Evolutionary conservation across 805 yeast genomes (phyloP), one percentile per base, ranked within the genome.

Genomic region (Kodamaea hsintzibuensis): DNA sequence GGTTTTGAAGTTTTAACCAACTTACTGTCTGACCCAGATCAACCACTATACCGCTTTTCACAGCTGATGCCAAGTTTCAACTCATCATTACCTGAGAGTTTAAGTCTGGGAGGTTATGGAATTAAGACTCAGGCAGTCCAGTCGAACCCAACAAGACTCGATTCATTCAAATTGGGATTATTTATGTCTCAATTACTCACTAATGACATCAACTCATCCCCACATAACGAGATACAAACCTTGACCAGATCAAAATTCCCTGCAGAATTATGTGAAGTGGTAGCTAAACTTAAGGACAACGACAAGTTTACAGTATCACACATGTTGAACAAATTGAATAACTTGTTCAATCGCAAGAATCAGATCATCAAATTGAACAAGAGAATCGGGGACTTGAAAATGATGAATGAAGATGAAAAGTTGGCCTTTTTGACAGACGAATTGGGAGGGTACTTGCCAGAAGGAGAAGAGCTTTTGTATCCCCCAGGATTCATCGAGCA

Each of bases 1-100:
- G 96, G 97, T 0, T 84, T 91, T 62, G 98, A 92, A 67, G 67
- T 86, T 1, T 69, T 83, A 37, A 78, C 86, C 1, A 80, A 75
- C 52, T 65, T 80, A 43, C 72, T 60, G 8, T 72, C 80, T 3
- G 84, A 76, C 57, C 78, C 79, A 16, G 78, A 78, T 16, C 74
- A 70, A 49, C 78, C 79, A 17, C 64, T 71, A 9, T 80, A 75
- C 57, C 66, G 78, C 38, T 64, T 65, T 42, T 76, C 65, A n/a
- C 61, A 46, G 40, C 57, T 18, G 35, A 59, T 56, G 43, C 69
- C 68, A 22, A 54, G 63, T 18, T 61, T 68, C 61, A 44, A 67
- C 58, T 52, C 64, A 53, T 42, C 68, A 55, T 56, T 65, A 55
- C 88, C 95, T 0, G 65, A 44, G 0, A 91, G 85, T 61, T 78